These are phyloP conservation scores for Casuarina equisetifolia DNA, from an alignment of 306 rosid genomes.

Conservation along the genomic window DNA sequence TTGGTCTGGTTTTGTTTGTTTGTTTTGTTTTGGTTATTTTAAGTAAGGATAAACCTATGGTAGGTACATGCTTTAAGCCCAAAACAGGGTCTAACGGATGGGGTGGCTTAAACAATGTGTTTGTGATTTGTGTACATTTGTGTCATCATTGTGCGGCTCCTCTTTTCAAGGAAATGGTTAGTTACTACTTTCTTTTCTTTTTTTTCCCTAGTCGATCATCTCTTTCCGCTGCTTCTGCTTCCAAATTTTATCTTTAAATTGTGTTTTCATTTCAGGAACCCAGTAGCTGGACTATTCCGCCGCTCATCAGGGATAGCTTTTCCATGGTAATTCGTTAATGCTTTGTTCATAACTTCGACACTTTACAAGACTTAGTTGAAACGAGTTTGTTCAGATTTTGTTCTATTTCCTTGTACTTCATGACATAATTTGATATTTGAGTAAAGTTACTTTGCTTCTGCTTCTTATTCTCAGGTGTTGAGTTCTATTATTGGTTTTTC, in stretches of 20 bases:
- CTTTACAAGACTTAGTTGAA: not conserved
- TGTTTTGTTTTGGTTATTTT: too few species aligned
- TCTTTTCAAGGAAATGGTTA: constrained; percentile 65
- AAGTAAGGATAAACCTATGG: too few species aligned
- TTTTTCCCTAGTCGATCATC: not conserved
- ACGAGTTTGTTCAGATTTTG: not conserved
- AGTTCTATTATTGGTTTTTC: not conserved
- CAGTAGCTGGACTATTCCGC: constrained; percentile 66
- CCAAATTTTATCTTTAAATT: not conserved
- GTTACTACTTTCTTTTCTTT: constrained; percentile 9
- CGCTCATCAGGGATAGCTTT: constrained; percentile 79
- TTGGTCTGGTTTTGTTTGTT: too few species aligned
- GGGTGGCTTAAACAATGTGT: constrained; percentile 3
- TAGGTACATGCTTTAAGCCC: constrained; percentile 40
- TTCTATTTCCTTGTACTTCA: not conserved
- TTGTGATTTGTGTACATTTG: constrained; percentile 2
- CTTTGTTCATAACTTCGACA: not conserved
- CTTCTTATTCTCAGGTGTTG: not conserved
- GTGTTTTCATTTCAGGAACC: constrained; percentile 51
- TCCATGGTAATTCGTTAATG: constrained; percentile 59
- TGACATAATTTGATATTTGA: not conserved
- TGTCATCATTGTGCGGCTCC: constrained; percentile 91
- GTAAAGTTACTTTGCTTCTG: not conserved
- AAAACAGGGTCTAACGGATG: not conserved
- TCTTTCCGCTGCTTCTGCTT: not conserved